These are phyloP conservation scores for Sugiyamaella floridensis DNA, from an alignment of 805 yeast species.

Conservation along the genomic window DNA sequence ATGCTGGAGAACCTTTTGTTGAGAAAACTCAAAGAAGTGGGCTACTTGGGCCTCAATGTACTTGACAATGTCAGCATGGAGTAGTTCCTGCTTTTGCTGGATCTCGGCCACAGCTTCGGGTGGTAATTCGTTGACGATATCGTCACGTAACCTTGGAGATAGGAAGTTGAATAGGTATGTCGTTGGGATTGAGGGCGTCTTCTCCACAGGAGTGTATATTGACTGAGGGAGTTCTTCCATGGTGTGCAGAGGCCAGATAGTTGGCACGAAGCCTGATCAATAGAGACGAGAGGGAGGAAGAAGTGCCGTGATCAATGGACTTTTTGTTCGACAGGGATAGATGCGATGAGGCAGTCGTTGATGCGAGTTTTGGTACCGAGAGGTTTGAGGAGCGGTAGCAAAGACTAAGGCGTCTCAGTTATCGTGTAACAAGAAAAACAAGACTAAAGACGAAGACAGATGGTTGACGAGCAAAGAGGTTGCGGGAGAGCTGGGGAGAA, in stretches of 20 bases:
- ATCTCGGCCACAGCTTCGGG: slow-evolving; percentile 5
- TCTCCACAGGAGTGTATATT: slow-evolving; percentile 13
- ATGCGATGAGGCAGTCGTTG: too few relatives aligned
- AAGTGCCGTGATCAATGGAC: too few relatives aligned
- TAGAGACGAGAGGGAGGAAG: too few relatives aligned
- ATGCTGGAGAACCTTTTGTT: slow-evolving; percentile 6
- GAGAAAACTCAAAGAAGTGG: slow-evolving; percentile 12
- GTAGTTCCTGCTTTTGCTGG: slow-evolving; percentile 8
- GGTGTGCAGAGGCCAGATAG: background rate
- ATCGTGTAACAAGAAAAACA: too few relatives aligned
- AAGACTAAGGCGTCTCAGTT: too few relatives aligned
- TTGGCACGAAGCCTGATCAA: background rate
- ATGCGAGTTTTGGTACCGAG: too few relatives aligned
- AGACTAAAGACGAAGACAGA: too few relatives aligned
- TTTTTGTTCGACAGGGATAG: too few relatives aligned
- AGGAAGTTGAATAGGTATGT: slow-evolving; percentile 14
- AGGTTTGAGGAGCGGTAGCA: too few relatives aligned
- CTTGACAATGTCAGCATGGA: slow-evolving; percentile 13
- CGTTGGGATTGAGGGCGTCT: slow-evolving; percentile 13
- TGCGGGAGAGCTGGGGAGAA: too few relatives aligned
- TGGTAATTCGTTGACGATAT: slow-evolving; percentile 7
- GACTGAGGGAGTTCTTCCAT: slow-evolving; percentile 17
- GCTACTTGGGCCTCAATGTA: slow-evolving; percentile 10
- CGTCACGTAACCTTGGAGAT: slow-evolving; percentile 11
- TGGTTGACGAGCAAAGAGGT: too few relatives aligned